phyloP scores from a whole-genome alignment of 495 filamentous ascomycete genomes.

The Niebla homalea region DNA sequence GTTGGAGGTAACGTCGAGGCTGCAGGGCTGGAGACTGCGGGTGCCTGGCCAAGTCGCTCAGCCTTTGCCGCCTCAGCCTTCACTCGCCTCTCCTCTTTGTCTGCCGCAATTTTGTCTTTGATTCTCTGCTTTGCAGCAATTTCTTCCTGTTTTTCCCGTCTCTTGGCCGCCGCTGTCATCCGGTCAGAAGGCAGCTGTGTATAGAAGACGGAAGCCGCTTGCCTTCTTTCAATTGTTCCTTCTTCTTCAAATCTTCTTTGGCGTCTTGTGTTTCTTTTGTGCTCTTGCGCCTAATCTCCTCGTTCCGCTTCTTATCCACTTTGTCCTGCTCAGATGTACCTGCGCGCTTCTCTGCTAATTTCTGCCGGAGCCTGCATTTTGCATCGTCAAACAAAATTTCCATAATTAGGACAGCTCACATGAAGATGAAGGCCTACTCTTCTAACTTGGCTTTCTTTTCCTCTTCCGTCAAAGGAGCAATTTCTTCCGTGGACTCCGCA shows the following conservation, averaged over 20 bases:
- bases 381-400: too few species aligned
- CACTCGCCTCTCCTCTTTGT: slow-evolving; percentile 70
- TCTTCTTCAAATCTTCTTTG: slow-evolving; percentile 73
- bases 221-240: slow-evolving; percentile 73
- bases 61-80: slow-evolving; percentile 78
- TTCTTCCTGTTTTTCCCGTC: slow-evolving; percentile 78
- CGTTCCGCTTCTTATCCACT: slow-evolving; percentile 76
- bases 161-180: slow-evolving; percentile 51
- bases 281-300: slow-evolving; percentile 81
- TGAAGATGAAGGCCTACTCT: slow-evolving; percentile 25
- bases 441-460: slow-evolving; percentile 70
- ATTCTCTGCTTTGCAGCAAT: slow-evolving; percentile 74
- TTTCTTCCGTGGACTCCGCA: slow-evolving; percentile 79
- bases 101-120: slow-evolving; percentile 81
- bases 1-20: slow-evolving; percentile 28
- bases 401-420: too few species aligned
- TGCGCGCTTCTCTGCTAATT: slow-evolving; percentile 59
- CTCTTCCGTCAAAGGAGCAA: slow-evolving; percentile 80
- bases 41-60: slow-evolving; percentile 57
- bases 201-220: not conserved
- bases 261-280: slow-evolving; percentile 64
- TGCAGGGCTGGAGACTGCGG: slow-evolving; percentile 31
- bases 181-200: too few species aligned
- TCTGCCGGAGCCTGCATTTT: slow-evolving; percentile 39
- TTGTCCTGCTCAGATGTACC: slow-evolving; percentile 62